Conservation (phyloP, 257 asterid species). For the Buddleja alternifolia region DNA sequence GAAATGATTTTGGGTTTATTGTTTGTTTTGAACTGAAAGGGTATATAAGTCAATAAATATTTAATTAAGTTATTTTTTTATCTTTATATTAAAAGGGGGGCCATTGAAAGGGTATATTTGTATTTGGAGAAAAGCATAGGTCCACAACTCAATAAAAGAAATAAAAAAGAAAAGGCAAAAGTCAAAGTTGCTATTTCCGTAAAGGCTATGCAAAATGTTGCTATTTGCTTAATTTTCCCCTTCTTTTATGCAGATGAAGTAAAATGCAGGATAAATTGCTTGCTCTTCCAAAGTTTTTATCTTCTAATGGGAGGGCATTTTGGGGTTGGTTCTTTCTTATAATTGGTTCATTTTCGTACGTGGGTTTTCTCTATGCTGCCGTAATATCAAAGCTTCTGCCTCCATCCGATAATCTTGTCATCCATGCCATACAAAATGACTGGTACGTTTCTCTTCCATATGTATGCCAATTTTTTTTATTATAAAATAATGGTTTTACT, state of each 20-base stretch:
- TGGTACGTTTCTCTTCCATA: slow-evolving; percentile 39
- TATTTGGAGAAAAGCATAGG: no score
- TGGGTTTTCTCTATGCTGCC: slow-evolving; percentile 53
- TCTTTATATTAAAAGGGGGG: no score
- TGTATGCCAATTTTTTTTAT: neutral
- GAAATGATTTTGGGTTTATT: no score
- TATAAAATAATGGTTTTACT: neutral
- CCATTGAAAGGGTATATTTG: no score
- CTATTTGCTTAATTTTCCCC: no score
- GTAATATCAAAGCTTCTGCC: slow-evolving; percentile 61
- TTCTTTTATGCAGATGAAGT: slow-evolving; percentile 31
- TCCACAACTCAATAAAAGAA: no score
- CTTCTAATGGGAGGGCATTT: slow-evolving; percentile 39
- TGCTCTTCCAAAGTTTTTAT: slow-evolving; percentile 20
- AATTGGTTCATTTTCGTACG: slow-evolving; percentile 45
- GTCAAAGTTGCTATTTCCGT: no score
- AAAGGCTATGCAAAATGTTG: no score
- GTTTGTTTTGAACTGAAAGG: no score
- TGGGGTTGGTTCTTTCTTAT: slow-evolving; percentile 60
- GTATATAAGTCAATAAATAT: no score
- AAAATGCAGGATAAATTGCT: slow-evolving; percentile 30
- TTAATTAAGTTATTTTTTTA: no score
- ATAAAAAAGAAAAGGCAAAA: no score
- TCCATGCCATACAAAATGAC: slow-evolving; percentile 63
- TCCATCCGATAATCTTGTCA: slow-evolving; percentile 45